Evolutionary conservation across 1,284 basidiomycete species (phyloP).

Genomic region (Mycosarcoma mackinlayi): DNA sequence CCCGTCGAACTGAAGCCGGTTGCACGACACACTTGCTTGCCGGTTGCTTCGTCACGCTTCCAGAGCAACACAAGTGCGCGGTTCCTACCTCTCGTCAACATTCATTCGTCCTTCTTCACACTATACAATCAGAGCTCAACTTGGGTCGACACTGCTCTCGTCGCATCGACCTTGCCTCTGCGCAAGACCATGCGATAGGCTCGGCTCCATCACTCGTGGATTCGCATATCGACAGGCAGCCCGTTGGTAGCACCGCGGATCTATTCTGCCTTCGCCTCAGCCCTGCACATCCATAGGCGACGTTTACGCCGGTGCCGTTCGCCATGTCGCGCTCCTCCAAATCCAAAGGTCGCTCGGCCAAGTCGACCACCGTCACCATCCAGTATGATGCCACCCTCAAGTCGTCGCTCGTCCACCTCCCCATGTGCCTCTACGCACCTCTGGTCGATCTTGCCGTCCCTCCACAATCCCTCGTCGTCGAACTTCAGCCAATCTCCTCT

Average conservation of each 20-base stretch:
- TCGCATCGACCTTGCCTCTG: background rate
- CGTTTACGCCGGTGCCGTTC: background rate
- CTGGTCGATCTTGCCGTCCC: slow-evolving; percentile 63
- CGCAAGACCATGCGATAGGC: slow-evolving; percentile 2
- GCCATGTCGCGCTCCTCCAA: slow-evolving; percentile 43
- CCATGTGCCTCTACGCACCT: slow-evolving; percentile 62
- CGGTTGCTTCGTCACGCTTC: background rate
- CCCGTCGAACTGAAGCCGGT: too few species aligned
- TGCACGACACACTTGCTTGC: slow-evolving; percentile 7
- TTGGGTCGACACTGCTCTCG: background rate
- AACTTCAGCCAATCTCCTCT: slow-evolving; percentile 46
- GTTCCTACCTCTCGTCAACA: slow-evolving; percentile 3
- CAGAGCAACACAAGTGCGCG: slow-evolving; percentile 10
- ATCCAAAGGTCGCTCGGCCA: slow-evolving; percentile 40
- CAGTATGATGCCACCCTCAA: slow-evolving; percentile 58
- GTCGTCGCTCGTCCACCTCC: slow-evolving; percentile 64
- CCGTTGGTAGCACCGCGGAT: too few species aligned
- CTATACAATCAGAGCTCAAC: too few species aligned
- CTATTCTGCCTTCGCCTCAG: too few species aligned
- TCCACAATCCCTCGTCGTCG: slow-evolving; percentile 64
- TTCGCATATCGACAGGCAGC: background rate
- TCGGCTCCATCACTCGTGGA: background rate
- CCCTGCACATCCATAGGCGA: too few species aligned
- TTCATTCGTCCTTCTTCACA: slow-evolving; percentile 1
- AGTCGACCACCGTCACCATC: slow-evolving; percentile 43